phyloP scores from a whole-genome alignment of 257 asterid genomes.

The Cinchona pubescens region DNA sequence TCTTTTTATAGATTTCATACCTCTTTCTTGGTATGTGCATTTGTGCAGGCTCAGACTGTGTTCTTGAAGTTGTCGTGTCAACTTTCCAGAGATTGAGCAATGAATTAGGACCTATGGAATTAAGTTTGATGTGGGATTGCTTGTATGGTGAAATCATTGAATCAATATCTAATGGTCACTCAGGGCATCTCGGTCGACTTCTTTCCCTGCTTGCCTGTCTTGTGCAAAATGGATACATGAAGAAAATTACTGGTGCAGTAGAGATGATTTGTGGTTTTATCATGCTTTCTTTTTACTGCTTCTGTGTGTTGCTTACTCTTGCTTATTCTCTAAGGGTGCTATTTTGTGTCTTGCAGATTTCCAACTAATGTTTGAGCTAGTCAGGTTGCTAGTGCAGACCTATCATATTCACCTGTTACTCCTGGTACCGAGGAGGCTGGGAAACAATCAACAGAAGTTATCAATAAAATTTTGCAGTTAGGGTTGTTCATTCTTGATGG shows the following conservation, averaged over 20 bases:
- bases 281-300: neutral
- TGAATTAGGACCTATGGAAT: slow-evolving; percentile 52
- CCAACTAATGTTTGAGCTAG: slow-evolving; percentile 45
- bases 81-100: slow-evolving; percentile 59
- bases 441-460: slow-evolving; percentile 39
- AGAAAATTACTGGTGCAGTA: slow-evolving; percentile 59
- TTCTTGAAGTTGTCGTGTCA: slow-evolving; percentile 57
- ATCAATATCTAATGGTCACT: slow-evolving; percentile 36
- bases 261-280: neutral
- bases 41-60: slow-evolving; percentile 48
- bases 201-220: slow-evolving; percentile 58
- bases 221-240: slow-evolving; percentile 42
- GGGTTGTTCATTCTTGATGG: slow-evolving; percentile 66
- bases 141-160: slow-evolving; percentile 47
- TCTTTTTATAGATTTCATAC: neutral
- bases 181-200: slow-evolving; percentile 49
- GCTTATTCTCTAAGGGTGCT: slow-evolving; percentile 19
- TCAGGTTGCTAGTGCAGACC: slow-evolving; percentile 53
- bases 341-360: slow-evolving; percentile 42
- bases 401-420: too few species aligned
- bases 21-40: slow-evolving; percentile 15
- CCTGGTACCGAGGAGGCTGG: slow-evolving; percentile 27
- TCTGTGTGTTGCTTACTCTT: slow-evolving; percentile 2
- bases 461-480: slow-evolving; percentile 56
- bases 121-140: slow-evolving; percentile 51